These are phyloP conservation scores for Ophiocordyceps robertsii DNA, from an alignment of 2,329 filamentous ascomycete genomes.

Conservation along the genomic window DNA sequence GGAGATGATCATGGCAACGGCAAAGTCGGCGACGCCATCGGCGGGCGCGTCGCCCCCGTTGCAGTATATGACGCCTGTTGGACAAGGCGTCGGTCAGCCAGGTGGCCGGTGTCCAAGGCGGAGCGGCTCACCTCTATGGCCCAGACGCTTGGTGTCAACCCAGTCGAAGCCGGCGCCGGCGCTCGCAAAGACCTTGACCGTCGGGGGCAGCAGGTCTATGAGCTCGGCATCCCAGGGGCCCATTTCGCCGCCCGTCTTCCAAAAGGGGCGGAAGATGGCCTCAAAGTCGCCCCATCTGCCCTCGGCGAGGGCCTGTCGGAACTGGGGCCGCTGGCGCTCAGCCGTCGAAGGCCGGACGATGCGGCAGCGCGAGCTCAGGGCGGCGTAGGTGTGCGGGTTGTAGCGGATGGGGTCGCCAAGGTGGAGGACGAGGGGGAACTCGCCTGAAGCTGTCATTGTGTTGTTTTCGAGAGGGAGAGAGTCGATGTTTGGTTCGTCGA, in stretches of 20 bases:
- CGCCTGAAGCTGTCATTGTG: too few relatives aligned
- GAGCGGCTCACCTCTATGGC: conserved; percentile 35
- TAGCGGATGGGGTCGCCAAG: conserved; percentile 53
- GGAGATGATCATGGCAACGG: conserved; percentile 53
- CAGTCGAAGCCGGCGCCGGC: conserved; percentile 55
- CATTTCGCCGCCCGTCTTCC: conserved; percentile 53
- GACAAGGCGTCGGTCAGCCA: not conserved
- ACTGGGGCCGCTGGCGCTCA: conserved; percentile 36
- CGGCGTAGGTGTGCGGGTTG: conserved; percentile 31
- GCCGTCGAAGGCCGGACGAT: conserved; percentile 35
- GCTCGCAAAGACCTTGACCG: conserved; percentile 47
- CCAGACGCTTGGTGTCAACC: conserved; percentile 49
- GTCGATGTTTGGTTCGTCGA: too few relatives aligned
- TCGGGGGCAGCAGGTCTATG: conserved; percentile 38
- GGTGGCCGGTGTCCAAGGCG: too few relatives aligned
- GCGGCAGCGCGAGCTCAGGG: conserved; percentile 29
- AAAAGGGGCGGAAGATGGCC: conserved; percentile 46
- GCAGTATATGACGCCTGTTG: conserved; percentile 53
- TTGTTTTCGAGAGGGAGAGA: too few relatives aligned
- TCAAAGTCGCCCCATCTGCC: conserved; percentile 40
- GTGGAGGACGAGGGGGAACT: conserved; percentile 41
- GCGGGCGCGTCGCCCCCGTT: conserved; percentile 58
- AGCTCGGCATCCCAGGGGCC: conserved; percentile 49
- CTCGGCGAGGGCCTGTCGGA: conserved; percentile 34
- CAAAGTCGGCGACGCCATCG: conserved; percentile 61